Evolutionary conservation across 2,329 filamentous ascomycete genomes (phyloP), one percentile per base, ranked within the genome.

Genomic region (Botrytis aclada): DNA sequence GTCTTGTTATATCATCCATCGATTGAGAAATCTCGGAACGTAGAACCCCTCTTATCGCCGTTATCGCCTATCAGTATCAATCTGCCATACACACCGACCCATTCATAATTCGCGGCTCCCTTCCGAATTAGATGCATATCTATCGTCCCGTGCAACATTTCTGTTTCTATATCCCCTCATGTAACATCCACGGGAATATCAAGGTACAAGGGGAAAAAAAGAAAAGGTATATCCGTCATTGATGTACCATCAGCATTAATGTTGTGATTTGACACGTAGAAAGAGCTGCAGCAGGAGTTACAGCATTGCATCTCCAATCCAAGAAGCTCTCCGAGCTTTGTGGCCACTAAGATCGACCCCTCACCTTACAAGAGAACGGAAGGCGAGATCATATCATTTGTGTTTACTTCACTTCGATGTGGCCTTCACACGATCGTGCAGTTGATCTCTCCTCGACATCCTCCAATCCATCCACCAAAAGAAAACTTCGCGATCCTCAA

Each of bases 351-450:
- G 47, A 47, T 51, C 32, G n/a, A 69, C 70, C 70, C 63, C 63
- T 69, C 70, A 69, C 70, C 67, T 69, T 63, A 62, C 70, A 61
- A 43, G 56, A 61, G 56, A 56, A 56, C 22, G 51, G 54, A 69
- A 72, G 63, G 64, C 58, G n/a, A 69, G 51, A 72, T n/a, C 34
- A 56, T 70, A 61, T 58, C 70, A 73, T 77, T 77, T 71, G 78
- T 78, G 76, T 76, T 70, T 74, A 56, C 72, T 71, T 71, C 71
- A 76, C 72, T 77, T 78, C 79, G 75, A 81, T 81, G 80, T 77
- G 77, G 75, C 76, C 77, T 76, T 76, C 76, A 65, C 61, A 75
- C 75, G 75, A 77, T 71, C 72, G 70, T 64, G 73, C 77, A 73
- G 69, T 73, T 74, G 74, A 78, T 69, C 77, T 74, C 41, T 74